Base-by-base conservation (phyloP, 306 rosid genomes). In the Cucurbita pepo region DNA sequence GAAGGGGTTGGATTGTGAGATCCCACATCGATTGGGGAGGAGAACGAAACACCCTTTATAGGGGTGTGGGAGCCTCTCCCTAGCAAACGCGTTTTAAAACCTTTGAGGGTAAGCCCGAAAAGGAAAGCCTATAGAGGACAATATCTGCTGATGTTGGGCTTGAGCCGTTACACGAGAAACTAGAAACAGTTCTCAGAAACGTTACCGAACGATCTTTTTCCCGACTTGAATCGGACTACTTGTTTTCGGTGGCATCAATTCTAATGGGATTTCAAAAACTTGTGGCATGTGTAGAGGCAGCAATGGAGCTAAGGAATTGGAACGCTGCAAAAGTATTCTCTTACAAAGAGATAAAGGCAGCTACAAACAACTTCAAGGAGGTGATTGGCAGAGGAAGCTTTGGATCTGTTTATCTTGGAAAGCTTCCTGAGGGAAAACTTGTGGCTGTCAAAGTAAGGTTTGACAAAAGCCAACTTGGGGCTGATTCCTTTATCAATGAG, bases 401-500 rank as follows among this genome's bases (percentile, higher is more conserved):
- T 64, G 98, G 98, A 79, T 83, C 94, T 34, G 98, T 93, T 70
- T 90, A 88, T 84, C 89, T 82, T 50, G 98, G 97, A 80, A 90
- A 84, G 81, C 96, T 93, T 77, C 81, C 77, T 5, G 83, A 85
- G 57, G 91, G 94, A 11, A 93, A 83, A 79, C 71, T 81, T 48
- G 91, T 90, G 40, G 98, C 97, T 50, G 91, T 93, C 80, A 93
- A 93, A 90, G 97, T 93, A 76, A 85, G 97, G 77, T 85, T 83
- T 65, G 98, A 93, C 75, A 90, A 85, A 85, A 83, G 83, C 73
- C 97, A 85, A 81, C 90, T 93, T 45, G 98, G 96, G 48, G 90
- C 88, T 65, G 97, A 93, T 63, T 88, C 97, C 67, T 93, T 93
- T 74, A 84, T 93, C 80, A 93, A 90, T 78, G 98, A 93, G 98